These are phyloP conservation scores for Aspergillus bombycis DNA, from an alignment of 2,329 filamentous ascomycete species.

Conservation along the genomic window DNA sequence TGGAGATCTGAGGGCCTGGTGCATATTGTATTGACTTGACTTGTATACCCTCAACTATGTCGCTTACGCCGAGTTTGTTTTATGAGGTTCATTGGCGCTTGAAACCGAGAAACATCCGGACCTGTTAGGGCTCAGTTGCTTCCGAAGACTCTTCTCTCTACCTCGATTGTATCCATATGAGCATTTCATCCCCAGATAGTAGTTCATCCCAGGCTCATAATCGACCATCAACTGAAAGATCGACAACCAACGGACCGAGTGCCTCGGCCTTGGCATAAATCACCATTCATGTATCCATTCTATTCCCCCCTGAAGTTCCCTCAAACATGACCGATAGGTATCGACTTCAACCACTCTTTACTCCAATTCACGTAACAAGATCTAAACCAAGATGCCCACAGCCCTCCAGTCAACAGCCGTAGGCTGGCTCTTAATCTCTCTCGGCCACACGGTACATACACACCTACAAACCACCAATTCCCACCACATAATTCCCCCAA, in stretches of 20 bases:
- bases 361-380: neutral
- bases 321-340: neutral
- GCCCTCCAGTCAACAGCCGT: constrained; percentile 18
- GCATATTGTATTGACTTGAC: neutral
- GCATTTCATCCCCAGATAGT: too few relatives aligned
- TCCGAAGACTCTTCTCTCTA: neutral
- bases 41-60: neutral
- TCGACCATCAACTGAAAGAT: neutral
- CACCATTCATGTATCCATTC: neutral
- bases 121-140: neutral
- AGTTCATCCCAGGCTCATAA: neutral
- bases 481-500: neutral
- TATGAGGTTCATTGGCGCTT: neutral
- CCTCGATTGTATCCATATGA: neutral
- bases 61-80: neutral
- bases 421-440: constrained; percentile 22
- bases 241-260: neutral
- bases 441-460: constrained; percentile 22
- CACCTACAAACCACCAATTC: neutral
- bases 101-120: neutral
- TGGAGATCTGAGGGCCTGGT: neutral
- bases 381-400: constrained; percentile 12
- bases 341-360: neutral
- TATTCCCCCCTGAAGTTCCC: neutral
- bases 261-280: neutral